phyloP scores from a whole-genome alignment of 176 grass and related monocot genomes.

The Bromus sterilis region DNA sequence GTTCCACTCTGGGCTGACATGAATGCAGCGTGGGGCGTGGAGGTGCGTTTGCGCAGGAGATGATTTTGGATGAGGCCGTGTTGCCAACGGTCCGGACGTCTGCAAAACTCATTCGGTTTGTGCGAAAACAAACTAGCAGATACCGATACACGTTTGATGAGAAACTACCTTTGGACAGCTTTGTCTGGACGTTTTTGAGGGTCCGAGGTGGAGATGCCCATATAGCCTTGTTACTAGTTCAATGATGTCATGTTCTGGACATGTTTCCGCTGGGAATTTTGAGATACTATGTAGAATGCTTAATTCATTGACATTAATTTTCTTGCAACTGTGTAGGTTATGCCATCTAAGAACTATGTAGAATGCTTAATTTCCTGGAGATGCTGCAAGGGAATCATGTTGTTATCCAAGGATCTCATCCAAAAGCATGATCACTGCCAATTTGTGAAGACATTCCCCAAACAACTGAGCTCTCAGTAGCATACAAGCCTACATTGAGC shows the following conservation, averaged over 20 bases:
- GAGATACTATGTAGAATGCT: not conserved
- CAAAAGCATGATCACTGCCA: slow-evolving; percentile 11
- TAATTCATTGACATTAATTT: not conserved
- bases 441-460: slow-evolving; percentile 18
- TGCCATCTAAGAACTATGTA: slow-evolving; percentile 18
- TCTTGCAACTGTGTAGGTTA: slow-evolving; percentile 12
- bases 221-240: not conserved
- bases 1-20: no score
- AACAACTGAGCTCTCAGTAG: slow-evolving; percentile 3
- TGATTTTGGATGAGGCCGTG: no score
- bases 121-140: no score
- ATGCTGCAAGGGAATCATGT: slow-evolving; percentile 13
- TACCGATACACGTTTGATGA: no score
- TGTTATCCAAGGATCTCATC: not conserved
- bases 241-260: not conserved
- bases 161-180: no score
- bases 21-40: no score
- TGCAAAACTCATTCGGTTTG: no score
- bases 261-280: not conserved
- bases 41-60: no score
- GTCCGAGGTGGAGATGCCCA: no score
- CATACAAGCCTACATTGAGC: not conserved
- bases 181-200: no score
- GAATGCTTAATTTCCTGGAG: slow-evolving; percentile 5
- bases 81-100: no score